Evolutionary conservation across 805 yeast genomes (phyloP).

Genomic region (Isabelozyma heimii): DNA sequence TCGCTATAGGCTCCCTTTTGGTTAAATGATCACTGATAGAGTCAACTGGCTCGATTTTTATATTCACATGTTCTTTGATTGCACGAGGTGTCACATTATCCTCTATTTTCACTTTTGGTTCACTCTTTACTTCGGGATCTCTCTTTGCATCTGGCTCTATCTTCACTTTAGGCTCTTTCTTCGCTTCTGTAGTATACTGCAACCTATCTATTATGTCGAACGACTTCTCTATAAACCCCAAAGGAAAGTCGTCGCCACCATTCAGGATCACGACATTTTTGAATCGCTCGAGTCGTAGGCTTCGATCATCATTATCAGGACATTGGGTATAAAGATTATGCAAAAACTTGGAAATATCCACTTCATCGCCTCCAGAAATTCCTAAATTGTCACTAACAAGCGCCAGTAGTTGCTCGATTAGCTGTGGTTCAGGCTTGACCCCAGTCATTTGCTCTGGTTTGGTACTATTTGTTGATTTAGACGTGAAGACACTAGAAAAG

Average conservation of each 20-base stretch:
- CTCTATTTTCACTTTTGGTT: neutral
- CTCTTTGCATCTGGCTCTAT: neutral
- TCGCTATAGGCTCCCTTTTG: neutral
- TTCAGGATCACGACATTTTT: slow-evolving; percentile 15
- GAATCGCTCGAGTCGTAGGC: slow-evolving; percentile 2
- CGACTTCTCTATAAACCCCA: slow-evolving; percentile 22
- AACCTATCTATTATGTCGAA: slow-evolving; percentile 10
- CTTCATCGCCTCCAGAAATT: slow-evolving; percentile 15
- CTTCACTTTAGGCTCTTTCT: slow-evolving; percentile 1
- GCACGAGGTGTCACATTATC: too few species aligned
- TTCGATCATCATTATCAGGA: neutral
- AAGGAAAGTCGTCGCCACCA: slow-evolving; percentile 42
- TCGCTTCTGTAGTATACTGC: slow-evolving; percentile 1
- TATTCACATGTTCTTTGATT: too few species aligned
- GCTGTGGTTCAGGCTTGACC: neutral
- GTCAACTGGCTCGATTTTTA: neutral
- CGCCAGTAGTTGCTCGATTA: neutral
- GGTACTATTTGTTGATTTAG: too few species aligned
- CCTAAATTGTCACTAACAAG: slow-evolving; percentile 13
- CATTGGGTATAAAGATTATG: slow-evolving; percentile 15
- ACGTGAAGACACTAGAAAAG: too few species aligned
- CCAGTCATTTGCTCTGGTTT: too few species aligned
- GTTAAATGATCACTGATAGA: neutral
- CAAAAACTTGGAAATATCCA: slow-evolving; percentile 26
- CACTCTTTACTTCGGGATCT: neutral